phyloP scores from a whole-genome alignment of 805 yeast species.

The Candida nemodendra region DNA sequence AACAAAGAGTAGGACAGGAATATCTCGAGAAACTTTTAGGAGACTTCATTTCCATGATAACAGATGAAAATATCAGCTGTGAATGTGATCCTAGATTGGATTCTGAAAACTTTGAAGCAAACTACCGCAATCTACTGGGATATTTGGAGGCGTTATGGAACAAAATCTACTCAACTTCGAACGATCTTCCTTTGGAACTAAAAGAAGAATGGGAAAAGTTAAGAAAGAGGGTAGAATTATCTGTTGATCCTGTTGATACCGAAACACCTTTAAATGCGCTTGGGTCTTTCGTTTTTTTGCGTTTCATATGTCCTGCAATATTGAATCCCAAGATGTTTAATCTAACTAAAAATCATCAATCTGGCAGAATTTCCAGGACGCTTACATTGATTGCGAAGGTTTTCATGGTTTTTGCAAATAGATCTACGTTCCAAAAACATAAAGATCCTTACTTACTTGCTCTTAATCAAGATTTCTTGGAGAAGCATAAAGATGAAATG shows the following conservation, averaged over 20 bases:
- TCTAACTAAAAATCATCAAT: constrained; percentile 66
- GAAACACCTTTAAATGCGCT: constrained; percentile 64
- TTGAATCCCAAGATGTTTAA: constrained; percentile 85
- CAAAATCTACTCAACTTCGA: constrained; percentile 60
- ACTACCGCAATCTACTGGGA: constrained; percentile 37
- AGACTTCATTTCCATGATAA: constrained; percentile 53
- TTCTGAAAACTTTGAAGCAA: constrained; percentile 34
- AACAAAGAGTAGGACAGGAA: constrained; percentile 74
- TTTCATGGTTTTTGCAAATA: constrained; percentile 73
- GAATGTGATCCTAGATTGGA: constrained; percentile 77
- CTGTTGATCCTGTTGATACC: constrained; percentile 52
- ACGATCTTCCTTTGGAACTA: constrained; percentile 70
- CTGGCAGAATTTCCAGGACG: constrained; percentile 71
- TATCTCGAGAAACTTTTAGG: constrained; percentile 74
- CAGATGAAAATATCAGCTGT: constrained; percentile 51
- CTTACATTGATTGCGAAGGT: constrained; percentile 79
- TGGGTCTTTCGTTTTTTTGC: constrained; percentile 77
- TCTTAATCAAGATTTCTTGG: constrained; percentile 66
- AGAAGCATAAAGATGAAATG: constrained; percentile 54
- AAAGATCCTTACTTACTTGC: constrained; percentile 79
- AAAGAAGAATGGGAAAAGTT: constrained; percentile 62
- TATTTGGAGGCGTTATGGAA: constrained; percentile 63
- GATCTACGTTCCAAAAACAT: constrained; percentile 67
- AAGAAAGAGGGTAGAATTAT: constrained; percentile 61
- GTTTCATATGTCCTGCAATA: constrained; percentile 89